Conservation (phyloP, 1,284 basidiomycete species). For the Fistulina hepatica region DNA sequence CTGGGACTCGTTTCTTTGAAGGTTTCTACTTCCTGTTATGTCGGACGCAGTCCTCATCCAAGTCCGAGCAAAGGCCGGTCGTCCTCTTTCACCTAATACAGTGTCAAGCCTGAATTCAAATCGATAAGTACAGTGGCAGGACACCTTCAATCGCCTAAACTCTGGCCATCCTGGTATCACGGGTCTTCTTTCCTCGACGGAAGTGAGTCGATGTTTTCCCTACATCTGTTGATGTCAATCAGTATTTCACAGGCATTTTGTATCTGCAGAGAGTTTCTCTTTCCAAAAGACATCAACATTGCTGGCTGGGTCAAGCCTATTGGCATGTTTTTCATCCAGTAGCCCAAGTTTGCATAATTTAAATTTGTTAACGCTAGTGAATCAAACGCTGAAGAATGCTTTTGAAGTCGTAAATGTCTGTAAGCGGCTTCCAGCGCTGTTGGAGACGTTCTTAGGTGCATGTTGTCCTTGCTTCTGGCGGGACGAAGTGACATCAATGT, state of each 20-base stretch:
- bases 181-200: conserved; percentile 54
- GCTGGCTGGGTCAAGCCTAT: conserved; percentile 13
- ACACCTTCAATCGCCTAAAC: conserved; percentile 56
- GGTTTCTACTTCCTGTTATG: too few species aligned
- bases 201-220: conserved; percentile 30
- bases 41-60: too few species aligned
- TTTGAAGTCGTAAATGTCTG: conserved; percentile 45
- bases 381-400: conserved; percentile 41
- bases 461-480: conserved; percentile 3
- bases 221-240: conserved; percentile 3
- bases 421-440: conserved; percentile 45
- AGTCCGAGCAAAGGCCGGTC: too few species aligned
- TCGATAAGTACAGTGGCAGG: conserved; percentile 68
- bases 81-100: too few species aligned
- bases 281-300: conserved; percentile 40
- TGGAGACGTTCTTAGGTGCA: conserved; percentile 60
- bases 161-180: conserved; percentile 49
- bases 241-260: conserved; percentile 46
- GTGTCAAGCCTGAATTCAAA: too few species aligned
- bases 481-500: conserved; percentile 8
- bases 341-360: too few species aligned
- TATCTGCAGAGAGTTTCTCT: conserved; percentile 42
- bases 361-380: conserved; percentile 4
- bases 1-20: too few species aligned
- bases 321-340: conserved; percentile 22